Conservation (phyloP, 208 protist species). For the Leishmania martiniquensis region DNA sequence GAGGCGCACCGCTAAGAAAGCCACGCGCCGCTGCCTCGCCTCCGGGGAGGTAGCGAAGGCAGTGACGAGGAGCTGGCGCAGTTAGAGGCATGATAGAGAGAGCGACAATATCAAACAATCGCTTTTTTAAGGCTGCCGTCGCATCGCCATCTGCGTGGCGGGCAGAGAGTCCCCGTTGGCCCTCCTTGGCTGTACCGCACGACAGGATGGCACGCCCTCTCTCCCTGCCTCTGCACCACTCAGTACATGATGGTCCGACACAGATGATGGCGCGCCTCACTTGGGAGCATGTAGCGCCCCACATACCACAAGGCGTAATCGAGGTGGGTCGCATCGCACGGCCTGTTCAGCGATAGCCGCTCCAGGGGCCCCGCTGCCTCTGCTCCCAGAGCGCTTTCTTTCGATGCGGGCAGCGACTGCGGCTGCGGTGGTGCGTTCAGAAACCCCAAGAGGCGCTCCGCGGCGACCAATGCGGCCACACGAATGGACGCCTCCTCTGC, state of each 20-base stretch:
- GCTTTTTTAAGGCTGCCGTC: no score
- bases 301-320: constrained; percentile 85
- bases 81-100: neutral
- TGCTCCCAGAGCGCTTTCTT: neutral
- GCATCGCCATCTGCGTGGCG: neutral
- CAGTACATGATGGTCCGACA: constrained; percentile 75
- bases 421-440: constrained; percentile 15
- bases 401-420: neutral
- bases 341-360: neutral
- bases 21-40: neutral
- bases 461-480: constrained; percentile 55
- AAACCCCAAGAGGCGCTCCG: constrained; percentile 51
- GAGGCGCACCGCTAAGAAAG: neutral
- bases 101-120: neutral
- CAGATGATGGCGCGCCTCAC: constrained; percentile 56
- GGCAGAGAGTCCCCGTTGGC: neutral
- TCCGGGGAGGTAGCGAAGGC: neutral
- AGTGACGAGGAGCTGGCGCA: neutral
- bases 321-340: constrained; percentile 34
- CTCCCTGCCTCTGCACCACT: neutral
- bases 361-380: neutral
- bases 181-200: neutral
- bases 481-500: constrained; percentile 74
- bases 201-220: neutral
- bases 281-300: constrained; percentile 50